Base-by-base conservation (phyloP, 805 yeast species). In the Cyberlindnera petersonii region DNA sequence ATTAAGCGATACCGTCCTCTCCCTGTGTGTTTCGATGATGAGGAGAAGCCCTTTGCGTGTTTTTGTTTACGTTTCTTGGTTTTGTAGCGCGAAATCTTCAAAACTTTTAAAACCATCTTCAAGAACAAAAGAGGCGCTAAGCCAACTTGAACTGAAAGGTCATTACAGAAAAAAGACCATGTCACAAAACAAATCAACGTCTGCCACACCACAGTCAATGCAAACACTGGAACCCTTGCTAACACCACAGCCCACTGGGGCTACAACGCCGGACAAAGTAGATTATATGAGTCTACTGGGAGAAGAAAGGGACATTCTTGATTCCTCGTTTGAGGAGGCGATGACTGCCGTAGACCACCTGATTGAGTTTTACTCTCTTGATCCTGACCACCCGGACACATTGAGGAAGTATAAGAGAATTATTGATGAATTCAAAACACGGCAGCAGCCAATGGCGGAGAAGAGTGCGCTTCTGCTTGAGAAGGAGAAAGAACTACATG, bases 321-420 rank as follows among this genome's bases (percentile, higher is more conserved):
- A 44, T 4, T n/a, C 24, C 5, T 38, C 39, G 11, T 46, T 32
- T 35, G 36, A 39, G 3, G 23, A 32, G 3, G 44, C 51, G 2
- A 17, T 40, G 6, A 19, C 26, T 2, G 31, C 40, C 16, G n/a
- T 46, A 2, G 55, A 52, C 26, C 15, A 24, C 2, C 31, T 53
- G 13, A 50, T 51, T 13, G 42, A 37, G 29, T 27, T 49, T n/a
- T 47, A 52, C 26, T 20, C 30, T 9, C 23, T 44, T 10, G 50
- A 47, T 15, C 43, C 50, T 9, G 45, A 37, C 4, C 29, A 34
- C 1, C 39, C 34, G 9, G 40, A 35, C 9, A 40, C 45, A 1
- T 21, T 30, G 4, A 32, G 28, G 9, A n/a, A 19, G 16, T 35
- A 33, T 26, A 15, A 19, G 9, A n/a, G 23, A 14, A 14, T 22